Base-by-base conservation (phyloP, 2,329 filamentous ascomycete genomes). In the Aspergillus costaricaensis region DNA sequence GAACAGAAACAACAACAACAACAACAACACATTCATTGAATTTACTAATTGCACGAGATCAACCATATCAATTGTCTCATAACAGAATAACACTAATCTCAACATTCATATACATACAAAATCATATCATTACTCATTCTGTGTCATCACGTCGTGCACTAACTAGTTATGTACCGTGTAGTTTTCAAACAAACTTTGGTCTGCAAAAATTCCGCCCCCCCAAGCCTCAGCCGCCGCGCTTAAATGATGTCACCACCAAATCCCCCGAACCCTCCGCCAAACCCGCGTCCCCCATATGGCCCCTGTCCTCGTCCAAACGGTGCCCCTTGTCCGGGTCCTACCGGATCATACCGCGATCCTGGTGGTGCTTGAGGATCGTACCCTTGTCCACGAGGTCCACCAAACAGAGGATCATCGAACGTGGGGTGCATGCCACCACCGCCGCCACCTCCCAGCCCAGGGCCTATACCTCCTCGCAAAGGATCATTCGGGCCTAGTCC, bases 371-470 rank as follows among this genome's bases (percentile, higher is more conserved):
- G 89, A 1, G 89, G 87, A 71, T 93, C 85, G 70, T 85, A 89
- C 0, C 80, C 81, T 14, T 77, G 76, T 6, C 73, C 79, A 1
- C 76, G 76, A 9, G 80, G 76, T 1, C 88, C 89, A 5, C 83
- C 84, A 72, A 96, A 96, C 51, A 97, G 77, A 6, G 91, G 92
- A 72, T 98, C 93, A 68, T 96, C 92, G 73, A 96, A 95, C 0
- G 93, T 96, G 0, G 95, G 95, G 76, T 97, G 91, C 95, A 99
- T 99, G 0, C 95, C 95, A 12, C 89, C 95, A 7, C 89, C 87
- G 10, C 84, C 84, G 19, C 87, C 85, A 14, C 86, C 85, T 0
- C 86, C 83, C 51, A 85, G 82, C 23, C 83, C 81, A 30, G 86
- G 85, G 6, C 87, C 85, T 58, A 91, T 85, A 2, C 85, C 84